phyloP scores from a whole-genome alignment of 495 filamentous ascomycete species.

The Neurospora sp. region DNA sequence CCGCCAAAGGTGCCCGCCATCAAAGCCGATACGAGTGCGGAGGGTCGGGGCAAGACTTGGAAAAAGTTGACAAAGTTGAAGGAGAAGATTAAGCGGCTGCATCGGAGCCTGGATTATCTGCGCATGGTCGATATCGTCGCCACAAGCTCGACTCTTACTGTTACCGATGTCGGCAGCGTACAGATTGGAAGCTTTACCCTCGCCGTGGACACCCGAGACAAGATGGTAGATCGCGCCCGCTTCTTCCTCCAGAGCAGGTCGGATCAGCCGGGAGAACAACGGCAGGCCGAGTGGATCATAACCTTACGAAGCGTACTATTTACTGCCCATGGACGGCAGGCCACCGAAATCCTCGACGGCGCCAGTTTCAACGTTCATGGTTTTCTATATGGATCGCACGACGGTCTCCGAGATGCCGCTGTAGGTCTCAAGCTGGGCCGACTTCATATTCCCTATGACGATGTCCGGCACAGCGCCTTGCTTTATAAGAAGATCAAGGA shows the following conservation, averaged over 20 bases:
- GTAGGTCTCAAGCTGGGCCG: slow-evolving; percentile 85
- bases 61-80: slow-evolving; percentile 62
- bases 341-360: slow-evolving; percentile 83
- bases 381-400: slow-evolving; percentile 75
- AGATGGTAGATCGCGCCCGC: slow-evolving; percentile 82
- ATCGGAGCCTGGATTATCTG: slow-evolving; percentile 81
- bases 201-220: slow-evolving; percentile 79
- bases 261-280: slow-evolving; percentile 56
- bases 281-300: slow-evolving; percentile 90
- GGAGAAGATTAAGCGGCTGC: slow-evolving; percentile 74
- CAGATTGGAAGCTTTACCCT: slow-evolving; percentile 78
- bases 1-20: slow-evolving; percentile 13
- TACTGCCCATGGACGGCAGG: slow-evolving; percentile 71
- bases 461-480: slow-evolving; percentile 54
- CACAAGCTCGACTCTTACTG: slow-evolving; percentile 60
- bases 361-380: slow-evolving; percentile 85
- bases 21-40: slow-evolving; percentile 14
- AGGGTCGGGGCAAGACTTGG: slow-evolving; percentile 64
- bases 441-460: slow-evolving; percentile 84
- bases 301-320: slow-evolving; percentile 79
- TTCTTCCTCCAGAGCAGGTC: slow-evolving; percentile 75
- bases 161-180: slow-evolving; percentile 71
- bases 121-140: slow-evolving; percentile 85
- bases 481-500: slow-evolving; percentile 32
- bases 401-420: slow-evolving; percentile 82